A percentile compares a stretch with the other conserved stretches of the same genome.
Evolutionary conservation across 768 basidiomycete species (phyloP).

Genomic region (Lactifluus subvellereus): DNA sequence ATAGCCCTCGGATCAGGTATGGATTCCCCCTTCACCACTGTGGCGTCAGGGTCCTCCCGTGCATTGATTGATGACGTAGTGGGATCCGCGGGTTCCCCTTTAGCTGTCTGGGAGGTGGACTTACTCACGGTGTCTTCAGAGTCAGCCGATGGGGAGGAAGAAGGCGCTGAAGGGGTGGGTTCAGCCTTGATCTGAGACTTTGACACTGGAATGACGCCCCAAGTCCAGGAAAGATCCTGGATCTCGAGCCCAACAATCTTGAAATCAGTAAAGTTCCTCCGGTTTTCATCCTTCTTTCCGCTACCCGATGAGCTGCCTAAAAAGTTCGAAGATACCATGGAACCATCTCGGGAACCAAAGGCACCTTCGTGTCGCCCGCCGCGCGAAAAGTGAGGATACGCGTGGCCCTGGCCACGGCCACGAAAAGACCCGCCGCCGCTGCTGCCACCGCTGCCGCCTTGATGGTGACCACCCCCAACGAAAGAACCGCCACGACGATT

Average conservation of each 20-base stretch:
- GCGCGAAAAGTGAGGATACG: constrained; percentile 31
- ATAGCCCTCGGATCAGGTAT: constrained; percentile 2
- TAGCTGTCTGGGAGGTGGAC: background rate
- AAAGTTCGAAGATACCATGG: constrained; percentile 23
- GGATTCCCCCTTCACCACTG: constrained; percentile 2
- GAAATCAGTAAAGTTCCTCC: constrained; percentile 95
- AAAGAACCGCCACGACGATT: constrained; percentile 66
- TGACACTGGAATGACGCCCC: constrained; percentile 57
- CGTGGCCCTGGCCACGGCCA: constrained; percentile 57
- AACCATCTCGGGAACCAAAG: constrained; percentile 41
- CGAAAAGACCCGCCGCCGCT: constrained; percentile 37
- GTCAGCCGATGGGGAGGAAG: constrained; percentile 31
- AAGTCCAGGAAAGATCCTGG: constrained; percentile 76
- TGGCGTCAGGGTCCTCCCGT: constrained; percentile 3
- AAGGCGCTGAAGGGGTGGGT: constrained; percentile 31
- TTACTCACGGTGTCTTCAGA: constrained; percentile 14
- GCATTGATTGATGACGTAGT: constrained; percentile 1
- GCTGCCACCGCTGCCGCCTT: constrained; percentile 20
- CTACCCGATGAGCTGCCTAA: constrained; percentile 25
- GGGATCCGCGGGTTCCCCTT: constrained; percentile 13
- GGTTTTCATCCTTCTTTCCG: constrained; percentile 84
- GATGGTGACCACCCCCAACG: constrained; percentile 38
- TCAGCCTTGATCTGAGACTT: constrained; percentile 26
- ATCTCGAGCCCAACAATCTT: constrained; percentile 91
- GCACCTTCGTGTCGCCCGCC: constrained; percentile 37